Evolutionary conservation across 75 land plant genomes (phyloP).

Genomic region (Adiantum capillusveneris): DNA sequence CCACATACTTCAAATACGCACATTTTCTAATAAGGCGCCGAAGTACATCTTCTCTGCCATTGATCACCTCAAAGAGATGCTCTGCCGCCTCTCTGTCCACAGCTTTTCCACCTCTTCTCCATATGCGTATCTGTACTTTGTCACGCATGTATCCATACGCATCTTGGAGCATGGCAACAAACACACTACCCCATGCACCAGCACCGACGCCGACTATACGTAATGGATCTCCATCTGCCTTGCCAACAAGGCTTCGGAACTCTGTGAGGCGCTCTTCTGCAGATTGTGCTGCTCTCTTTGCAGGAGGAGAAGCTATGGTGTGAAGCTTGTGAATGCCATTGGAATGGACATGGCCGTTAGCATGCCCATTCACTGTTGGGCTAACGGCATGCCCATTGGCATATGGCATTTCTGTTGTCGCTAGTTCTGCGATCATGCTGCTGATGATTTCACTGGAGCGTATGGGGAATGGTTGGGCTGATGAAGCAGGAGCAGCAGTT

Average conservation of each 20-base stretch:
- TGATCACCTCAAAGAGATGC: constrained; percentile 42
- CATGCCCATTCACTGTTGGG: not conserved
- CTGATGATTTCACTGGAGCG: no score
- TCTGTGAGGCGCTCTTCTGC: constrained; percentile 21
- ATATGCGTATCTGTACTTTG: constrained; percentile 28
- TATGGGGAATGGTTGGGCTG: no score
- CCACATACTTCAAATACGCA: constrained; percentile 45
- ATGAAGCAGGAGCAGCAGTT: no score
- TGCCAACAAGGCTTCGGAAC: constrained; percentile 25
- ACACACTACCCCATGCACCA: constrained; percentile 46
- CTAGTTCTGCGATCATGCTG: no score
- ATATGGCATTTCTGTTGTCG: not conserved
- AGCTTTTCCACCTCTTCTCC: constrained; percentile 38
- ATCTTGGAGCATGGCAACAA: constrained; percentile 36
- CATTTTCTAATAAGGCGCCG: constrained; percentile 39
- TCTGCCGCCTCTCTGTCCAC: constrained; percentile 32
- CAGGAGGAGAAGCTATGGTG: not conserved
- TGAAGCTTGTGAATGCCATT: not conserved
- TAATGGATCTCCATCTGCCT: constrained; percentile 28
- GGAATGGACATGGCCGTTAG: not conserved
- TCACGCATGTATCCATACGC: constrained; percentile 34
- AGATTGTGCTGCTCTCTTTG: not conserved
- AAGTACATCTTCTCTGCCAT: constrained; percentile 41
- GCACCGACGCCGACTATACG: constrained; percentile 38
- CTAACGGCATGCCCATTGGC: not conserved